Evolutionary conservation across 2,329 filamentous ascomycete genomes (phyloP).

Genomic region (Fusarium virguliforme): DNA sequence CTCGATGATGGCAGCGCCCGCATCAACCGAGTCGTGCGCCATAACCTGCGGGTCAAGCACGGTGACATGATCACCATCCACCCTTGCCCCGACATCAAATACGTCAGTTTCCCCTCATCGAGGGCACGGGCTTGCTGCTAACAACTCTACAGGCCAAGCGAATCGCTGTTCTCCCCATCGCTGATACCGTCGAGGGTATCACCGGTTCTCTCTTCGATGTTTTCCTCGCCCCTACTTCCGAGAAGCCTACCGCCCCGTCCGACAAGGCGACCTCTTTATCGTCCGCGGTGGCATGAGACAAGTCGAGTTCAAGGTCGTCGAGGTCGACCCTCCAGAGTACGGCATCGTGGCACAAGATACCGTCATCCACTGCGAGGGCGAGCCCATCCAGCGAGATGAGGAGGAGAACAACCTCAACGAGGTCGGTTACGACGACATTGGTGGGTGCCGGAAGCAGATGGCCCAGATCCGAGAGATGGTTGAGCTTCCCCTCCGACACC

Average conservation of each 20-base stretch:
- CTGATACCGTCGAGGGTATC: constrained; percentile 97
- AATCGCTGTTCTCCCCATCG: constrained; percentile 97
- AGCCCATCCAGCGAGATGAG: constrained; percentile 91
- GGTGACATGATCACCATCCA: constrained; percentile 98
- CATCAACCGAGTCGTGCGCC: constrained; percentile 98
- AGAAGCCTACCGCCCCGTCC: constrained; percentile 96
- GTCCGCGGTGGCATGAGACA: constrained; percentile 98
- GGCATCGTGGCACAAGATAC: constrained; percentile 99
- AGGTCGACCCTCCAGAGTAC: constrained; percentile 98
- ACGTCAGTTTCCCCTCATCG: constrained; percentile 73
- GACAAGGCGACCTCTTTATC: constrained; percentile 98
- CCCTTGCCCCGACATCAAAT: constrained; percentile 99
- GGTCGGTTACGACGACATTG: constrained; percentile 99
- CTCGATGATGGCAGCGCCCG: constrained; percentile 97
- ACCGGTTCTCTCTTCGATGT: constrained; percentile 99
- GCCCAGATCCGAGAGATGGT: constrained; percentile 99
- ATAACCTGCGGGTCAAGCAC: constrained; percentile 98
- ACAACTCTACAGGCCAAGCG: constrained; percentile 84
- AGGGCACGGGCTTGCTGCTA: constrained; percentile 24
- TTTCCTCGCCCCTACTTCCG: constrained; percentile 99
- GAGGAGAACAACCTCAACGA: constrained; percentile 99
- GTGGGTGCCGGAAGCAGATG: constrained; percentile 99
- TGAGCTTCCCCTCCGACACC: constrained; percentile 95
- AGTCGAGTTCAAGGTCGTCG: constrained; percentile 99
- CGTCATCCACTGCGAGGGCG: constrained; percentile 98